These are phyloP conservation scores for Penicillium sp. DNA, from an alignment of 2,329 filamentous ascomycete genomes.

Conservation along the genomic window DNA sequence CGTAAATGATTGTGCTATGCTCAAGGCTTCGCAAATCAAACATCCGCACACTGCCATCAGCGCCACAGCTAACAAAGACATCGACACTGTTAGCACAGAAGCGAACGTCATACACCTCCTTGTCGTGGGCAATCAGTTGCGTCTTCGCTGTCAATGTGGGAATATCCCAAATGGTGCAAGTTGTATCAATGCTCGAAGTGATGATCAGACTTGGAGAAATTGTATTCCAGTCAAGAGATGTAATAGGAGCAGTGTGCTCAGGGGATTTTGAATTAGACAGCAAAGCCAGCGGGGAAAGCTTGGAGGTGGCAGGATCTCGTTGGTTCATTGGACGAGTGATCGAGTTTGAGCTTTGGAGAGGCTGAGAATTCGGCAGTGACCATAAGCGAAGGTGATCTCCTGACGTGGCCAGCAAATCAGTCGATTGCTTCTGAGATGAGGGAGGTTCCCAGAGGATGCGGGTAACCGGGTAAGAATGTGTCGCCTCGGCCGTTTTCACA, in stretches of 20 bases:
- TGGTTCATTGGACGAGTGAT: conserved; percentile 66
- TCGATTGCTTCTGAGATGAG: conserved; percentile 90
- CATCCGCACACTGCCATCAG: conserved; percentile 97
- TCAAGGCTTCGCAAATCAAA: conserved; percentile 95
- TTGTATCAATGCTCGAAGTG: conserved; percentile 97
- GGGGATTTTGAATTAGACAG: conserved; percentile 98
- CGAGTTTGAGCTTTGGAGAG: conserved; percentile 62
- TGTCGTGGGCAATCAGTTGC: conserved; percentile 96
- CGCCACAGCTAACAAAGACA: conserved; percentile 95
- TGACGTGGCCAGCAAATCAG: conserved; percentile 90
- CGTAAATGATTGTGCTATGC: conserved; percentile 98
- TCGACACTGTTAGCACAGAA: conserved; percentile 99
- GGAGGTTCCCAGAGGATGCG: conserved; percentile 94
- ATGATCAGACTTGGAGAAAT: conserved; percentile 97
- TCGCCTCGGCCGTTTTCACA: conserved; percentile 90
- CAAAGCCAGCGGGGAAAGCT: conserved; percentile 87
- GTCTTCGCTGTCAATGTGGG: conserved; percentile 97
- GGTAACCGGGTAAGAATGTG: conserved; percentile 96
- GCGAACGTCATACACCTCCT: conserved; percentile 96
- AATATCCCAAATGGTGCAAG: conserved; percentile 99
- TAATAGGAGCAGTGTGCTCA: conserved; percentile 94
- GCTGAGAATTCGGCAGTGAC: conserved; percentile 74
- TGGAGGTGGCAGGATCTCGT: conserved; percentile 64
- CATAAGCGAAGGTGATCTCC: conserved; percentile 91
- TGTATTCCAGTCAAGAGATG: conserved; percentile 96